phyloP scores from a whole-genome alignment of 176 grass and related monocot genomes.

The Avena insularis region DNA sequence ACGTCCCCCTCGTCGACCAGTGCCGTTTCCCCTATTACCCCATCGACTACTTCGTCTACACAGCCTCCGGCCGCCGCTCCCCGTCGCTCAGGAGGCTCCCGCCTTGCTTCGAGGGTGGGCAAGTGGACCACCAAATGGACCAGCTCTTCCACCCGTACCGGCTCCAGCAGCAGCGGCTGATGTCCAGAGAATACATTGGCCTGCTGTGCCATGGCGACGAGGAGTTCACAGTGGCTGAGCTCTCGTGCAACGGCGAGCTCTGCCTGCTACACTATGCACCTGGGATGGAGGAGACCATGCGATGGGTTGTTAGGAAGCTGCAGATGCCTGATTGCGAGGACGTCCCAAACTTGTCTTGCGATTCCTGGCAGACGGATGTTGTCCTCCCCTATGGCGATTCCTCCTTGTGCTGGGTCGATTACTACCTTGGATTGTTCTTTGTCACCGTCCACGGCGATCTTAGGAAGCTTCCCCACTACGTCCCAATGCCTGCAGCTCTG shows the following conservation, averaged over 20 bases:
- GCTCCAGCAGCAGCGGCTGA: background rate
- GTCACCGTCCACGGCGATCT: background rate
- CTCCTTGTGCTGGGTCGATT: constrained; percentile 36
- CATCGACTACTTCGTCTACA: constrained; percentile 30
- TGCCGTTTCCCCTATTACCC: background rate
- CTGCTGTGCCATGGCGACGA: constrained; percentile 4
- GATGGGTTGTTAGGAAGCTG: background rate
- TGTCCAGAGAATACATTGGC: background rate
- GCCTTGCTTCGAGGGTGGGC: background rate
- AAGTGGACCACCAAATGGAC: background rate
- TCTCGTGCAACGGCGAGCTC: background rate
- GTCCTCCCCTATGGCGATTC: background rate
- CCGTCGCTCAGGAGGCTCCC: background rate
- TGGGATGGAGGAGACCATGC: background rate
- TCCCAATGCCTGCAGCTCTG: background rate
- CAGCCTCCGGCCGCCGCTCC: background rate
- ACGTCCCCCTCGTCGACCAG: background rate
- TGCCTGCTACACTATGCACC: constrained; percentile 9
- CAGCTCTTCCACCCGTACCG: background rate
- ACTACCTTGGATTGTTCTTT: constrained; percentile 27
- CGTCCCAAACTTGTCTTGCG: background rate
- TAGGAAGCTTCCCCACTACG: background rate
- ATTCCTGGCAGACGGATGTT: background rate
- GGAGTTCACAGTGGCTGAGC: constrained; percentile 32
- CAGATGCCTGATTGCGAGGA: background rate